Evolutionary conservation across 1,284 basidiomycete genomes (phyloP), one percentile per base, ranked within the genome.

Genomic region (Ustilago sp.): DNA sequence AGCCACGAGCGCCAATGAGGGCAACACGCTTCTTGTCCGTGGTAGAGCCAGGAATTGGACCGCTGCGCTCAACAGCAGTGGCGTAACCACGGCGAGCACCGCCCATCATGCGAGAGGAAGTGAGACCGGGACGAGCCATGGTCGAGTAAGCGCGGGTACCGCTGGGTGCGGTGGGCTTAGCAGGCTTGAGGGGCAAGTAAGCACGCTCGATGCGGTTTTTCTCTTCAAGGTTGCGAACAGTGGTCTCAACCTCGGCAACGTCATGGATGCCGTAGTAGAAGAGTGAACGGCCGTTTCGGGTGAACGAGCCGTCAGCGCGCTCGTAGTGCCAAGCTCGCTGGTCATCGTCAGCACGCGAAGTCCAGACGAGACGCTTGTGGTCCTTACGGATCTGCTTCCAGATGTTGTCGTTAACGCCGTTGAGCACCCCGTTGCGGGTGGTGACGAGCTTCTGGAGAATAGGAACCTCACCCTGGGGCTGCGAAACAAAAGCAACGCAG

Each of bases 201-300:
- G 93, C 90, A 71, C 94, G 89, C 81, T 93, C 93, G 80, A 98
- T 93, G 62, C 97, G 89, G 50, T 92, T 92, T 78, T 91, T 93
- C 77, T 90, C 89, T 87, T 98, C 96, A 77, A 98, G 94, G 97
- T 91, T 90, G 80, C 88, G 90, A 89, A 86, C 77, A 31, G 79
- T 74, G 19, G 60, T 52, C 77, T 99, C 95, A 43, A 99, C 94
- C 87, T 98, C 95, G 69, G 90, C 90, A 41, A 98, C 92, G 82
- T 97, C 94, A 80, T 93, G 92, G 48, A 98, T 90, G 61, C 96
- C 96, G 86, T 97, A 98, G 94, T 96, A 99, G 90, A 98, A 99
- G 84, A 99, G 88, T 84, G 92, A 94, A 86, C 88, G 86, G 52
- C 96, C 95, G 38, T 94, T 94, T 61, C 97, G 90, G 12, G 95